Evolutionary conservation across 2,329 filamentous ascomycete species (phyloP).

Genomic region (Sporothrix luriei): DNA sequence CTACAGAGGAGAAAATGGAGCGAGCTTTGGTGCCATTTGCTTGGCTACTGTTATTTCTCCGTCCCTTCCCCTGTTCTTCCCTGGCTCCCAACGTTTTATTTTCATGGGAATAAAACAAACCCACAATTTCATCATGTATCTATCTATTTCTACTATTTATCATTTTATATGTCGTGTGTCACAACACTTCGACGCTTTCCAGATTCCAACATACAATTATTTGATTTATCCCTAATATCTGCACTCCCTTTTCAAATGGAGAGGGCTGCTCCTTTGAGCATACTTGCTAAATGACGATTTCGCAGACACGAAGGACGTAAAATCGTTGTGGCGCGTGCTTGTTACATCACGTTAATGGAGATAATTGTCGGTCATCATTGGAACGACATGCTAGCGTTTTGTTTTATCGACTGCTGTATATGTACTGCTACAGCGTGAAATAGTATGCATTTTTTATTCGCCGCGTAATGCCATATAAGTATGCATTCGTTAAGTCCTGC

Average conservation of each 20-base stretch:
- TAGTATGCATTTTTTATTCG: neutral
- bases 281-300: conserved; percentile 1
- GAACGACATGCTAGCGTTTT: too few relatives aligned
- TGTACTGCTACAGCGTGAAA: neutral
- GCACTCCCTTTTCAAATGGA: neutral
- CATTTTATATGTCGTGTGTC: neutral
- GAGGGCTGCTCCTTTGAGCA: neutral
- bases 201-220: conserved; percentile 7
- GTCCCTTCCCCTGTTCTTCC: neutral
- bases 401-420: too few relatives aligned
- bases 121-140: conserved; percentile 16
- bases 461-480: neutral
- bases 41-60: neutral
- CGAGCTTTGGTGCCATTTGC: neutral
- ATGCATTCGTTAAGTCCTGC: neutral
- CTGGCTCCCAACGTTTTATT: neutral
- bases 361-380: too few relatives aligned
- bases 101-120: neutral
- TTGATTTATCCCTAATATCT: neutral
- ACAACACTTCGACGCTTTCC: neutral
- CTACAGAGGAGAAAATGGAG: neutral
- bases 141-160: conserved; percentile 4
- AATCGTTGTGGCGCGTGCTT: too few relatives aligned
- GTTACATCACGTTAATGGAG: too few relatives aligned
- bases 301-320: neutral